These are phyloP conservation scores for Rhinocladiella similis DNA, from an alignment of 2,329 filamentous ascomycete genomes.

Conservation along the genomic window DNA sequence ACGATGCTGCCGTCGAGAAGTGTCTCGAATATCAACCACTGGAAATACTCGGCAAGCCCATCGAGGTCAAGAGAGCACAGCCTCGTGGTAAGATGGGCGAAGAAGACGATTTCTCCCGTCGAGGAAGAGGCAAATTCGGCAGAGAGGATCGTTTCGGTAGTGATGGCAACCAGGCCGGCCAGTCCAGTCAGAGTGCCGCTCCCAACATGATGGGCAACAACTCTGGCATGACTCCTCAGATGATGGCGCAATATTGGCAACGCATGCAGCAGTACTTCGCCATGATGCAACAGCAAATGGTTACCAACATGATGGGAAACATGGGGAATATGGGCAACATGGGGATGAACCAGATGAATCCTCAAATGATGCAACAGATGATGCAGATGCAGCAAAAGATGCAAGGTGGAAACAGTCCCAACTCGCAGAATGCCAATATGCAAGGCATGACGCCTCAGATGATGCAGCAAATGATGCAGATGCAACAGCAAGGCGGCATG, in stretches of 20 bases:
- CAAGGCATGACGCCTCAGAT: constrained; percentile 33
- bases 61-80: constrained; percentile 98
- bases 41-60: constrained; percentile 91
- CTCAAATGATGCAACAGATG: constrained; percentile 55
- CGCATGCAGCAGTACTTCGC: constrained; percentile 97
- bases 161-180: constrained; percentile 46
- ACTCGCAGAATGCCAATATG: constrained; percentile 25
- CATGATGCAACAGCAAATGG: constrained; percentile 92
- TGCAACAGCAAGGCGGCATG: constrained; percentile 42
- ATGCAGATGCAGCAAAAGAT: constrained; percentile 65
- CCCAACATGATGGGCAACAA: constrained; percentile 33
- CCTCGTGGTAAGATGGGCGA: constrained; percentile 92
- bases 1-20: constrained; percentile 88
- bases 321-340: constrained; percentile 58
- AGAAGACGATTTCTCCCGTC: constrained; percentile 69
- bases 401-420: constrained; percentile 35
- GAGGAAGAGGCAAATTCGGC: constrained; percentile 43
- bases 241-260: constrained; percentile 98
- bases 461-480: constrained; percentile 60
- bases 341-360: constrained; percentile 43
- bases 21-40: constrained; percentile 75
- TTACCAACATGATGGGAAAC: constrained; percentile 59
- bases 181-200: constrained; percentile 37
- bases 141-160: constrained; percentile 41
- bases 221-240: constrained; percentile 82